Base-by-base conservation (phyloP, 768 basidiomycete genomes). In the Lentinula sp. region DNA sequence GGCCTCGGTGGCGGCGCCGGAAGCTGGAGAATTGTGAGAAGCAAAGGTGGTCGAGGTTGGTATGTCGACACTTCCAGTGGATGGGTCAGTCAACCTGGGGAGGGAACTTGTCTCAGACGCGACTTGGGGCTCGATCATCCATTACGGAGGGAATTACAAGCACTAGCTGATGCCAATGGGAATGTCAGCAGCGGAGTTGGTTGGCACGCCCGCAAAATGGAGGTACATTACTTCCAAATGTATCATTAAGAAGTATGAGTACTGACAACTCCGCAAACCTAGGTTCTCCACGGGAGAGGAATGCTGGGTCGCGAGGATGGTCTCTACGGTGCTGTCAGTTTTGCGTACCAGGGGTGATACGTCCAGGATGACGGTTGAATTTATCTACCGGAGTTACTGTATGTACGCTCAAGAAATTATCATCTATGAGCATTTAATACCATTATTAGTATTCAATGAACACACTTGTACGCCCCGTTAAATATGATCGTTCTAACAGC, bases 171-270 rank as follows among this genome's bases (percentile, higher is more conserved):
- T 61, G 87, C 90, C 4, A 91, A 92, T 64, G 93, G 94, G 8
- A 91, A 92, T 67, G 93, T 96, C n/a, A 89, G 81, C 70, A 92
- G 89, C 67, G 90, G 89, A 3, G 84, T 96, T 5, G 96, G 96
- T 0, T 98, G 95, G 95, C 94, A 97, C 74, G 87, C 91, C 20
- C 77, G 95, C 61, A 99, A 99, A 76, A 94, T 97, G 92, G 95
- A 97, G 84, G 91, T 93, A 67, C 60, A 87, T 75, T n/a, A n/a
- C 28, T 63, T 36, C 46, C 16, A 63, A 6, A 46, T 52, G 53
- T 18, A 16, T 62, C 37, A 18, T 59, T 23, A 48, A 28, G 32
- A 28, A 61, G 32, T 28, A 12, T 16, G 4, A 13, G 16, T 48
- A 35, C 37, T 62, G 28, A 59, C 32, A 10, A 23, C 33, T 9